Evolutionary conservation across 1,139 yeast species (phyloP), one percentile per base, ranked within the genome.

Genomic region (Entelexis sorbosivorans): DNA sequence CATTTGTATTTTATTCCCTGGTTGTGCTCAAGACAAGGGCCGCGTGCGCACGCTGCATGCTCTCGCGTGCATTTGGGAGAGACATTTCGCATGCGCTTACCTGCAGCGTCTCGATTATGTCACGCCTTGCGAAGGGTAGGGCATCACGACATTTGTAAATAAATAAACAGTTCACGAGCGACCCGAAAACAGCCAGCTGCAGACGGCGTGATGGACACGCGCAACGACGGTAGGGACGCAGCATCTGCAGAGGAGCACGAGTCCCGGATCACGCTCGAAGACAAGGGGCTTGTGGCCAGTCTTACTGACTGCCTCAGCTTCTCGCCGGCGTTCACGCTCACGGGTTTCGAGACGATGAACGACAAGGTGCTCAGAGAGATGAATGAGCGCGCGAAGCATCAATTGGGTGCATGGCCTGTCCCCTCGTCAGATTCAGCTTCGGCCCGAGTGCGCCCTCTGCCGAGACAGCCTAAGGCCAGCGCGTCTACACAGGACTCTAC

Each of bases 361-460:
- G 69, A 66, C 57, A 59, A 60, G 52, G 64, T 66, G 7, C 60
- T 66, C 24, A 47, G 55, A 22, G 69, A 66, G 48, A 65, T 66
- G 68, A 64, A 66, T 51, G 65, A 62, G 53, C 59, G 69, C n/a
- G 68, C 69, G 16, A 56, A 40, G 20, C 34, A n/a, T 2, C 52
- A 47, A 38, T 54, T 56, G 38, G 20, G 20, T 5, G 29, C 16
- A n/a, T 3, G 24, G 13, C 34, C 24, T 2, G 35, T 7, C 10
- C 17, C 17, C 28, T 5, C 13, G 40, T 8, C 40, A 35, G 6
- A 19, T 13, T 1, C 8, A 28, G 31, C 31, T 14, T 14, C 34
- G 34, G 17, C 14, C 16, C 34, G 13, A 13, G 31, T 13, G 14
- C 11, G 31, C 6, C 24, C 24, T 4, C 24, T 22, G 24, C 24